phyloP scores from a whole-genome alignment of 169 alveolate species.

The Eimeria acervulina region DNA sequence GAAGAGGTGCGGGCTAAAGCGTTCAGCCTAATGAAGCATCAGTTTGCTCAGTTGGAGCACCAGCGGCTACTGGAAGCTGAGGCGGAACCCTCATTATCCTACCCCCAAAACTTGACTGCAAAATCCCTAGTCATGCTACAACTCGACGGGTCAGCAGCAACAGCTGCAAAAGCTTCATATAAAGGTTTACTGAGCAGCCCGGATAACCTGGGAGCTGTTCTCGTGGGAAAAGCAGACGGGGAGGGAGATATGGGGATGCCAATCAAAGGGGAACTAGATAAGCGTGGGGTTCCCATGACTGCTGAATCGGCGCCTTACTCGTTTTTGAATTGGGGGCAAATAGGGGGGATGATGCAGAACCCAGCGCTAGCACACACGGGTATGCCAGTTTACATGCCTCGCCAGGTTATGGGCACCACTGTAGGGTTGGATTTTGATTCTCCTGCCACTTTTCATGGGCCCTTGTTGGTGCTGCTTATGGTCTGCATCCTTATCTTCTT shows the following conservation, averaged over 20 bases:
- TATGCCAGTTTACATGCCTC: conserved; percentile 65
- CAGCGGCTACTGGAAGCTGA: conserved; percentile 38
- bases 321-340: conserved; percentile 75
- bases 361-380: conserved; percentile 65
- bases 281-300: background rate
- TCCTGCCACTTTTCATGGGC: conserved; percentile 76
- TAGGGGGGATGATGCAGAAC: conserved; percentile 78
- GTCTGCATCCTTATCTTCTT: conserved; percentile 58
- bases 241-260: background rate
- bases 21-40: conserved; percentile 20
- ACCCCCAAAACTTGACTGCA: background rate
- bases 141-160: background rate
- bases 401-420: conserved; percentile 61
- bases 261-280: background rate
- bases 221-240: background rate
- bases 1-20: background rate
- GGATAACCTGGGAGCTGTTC: conserved; percentile 32
- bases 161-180: background rate
- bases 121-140: conserved; percentile 14
- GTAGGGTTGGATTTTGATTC: conserved; percentile 66
- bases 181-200: background rate
- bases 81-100: conserved; percentile 4
- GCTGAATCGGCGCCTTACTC: conserved; percentile 38
- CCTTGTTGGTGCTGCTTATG: conserved; percentile 52
- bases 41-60: conserved; percentile 25